These are phyloP conservation scores for Nicotiana knightiana DNA, from an alignment of 257 asterid genomes.

Conservation along the genomic window DNA sequence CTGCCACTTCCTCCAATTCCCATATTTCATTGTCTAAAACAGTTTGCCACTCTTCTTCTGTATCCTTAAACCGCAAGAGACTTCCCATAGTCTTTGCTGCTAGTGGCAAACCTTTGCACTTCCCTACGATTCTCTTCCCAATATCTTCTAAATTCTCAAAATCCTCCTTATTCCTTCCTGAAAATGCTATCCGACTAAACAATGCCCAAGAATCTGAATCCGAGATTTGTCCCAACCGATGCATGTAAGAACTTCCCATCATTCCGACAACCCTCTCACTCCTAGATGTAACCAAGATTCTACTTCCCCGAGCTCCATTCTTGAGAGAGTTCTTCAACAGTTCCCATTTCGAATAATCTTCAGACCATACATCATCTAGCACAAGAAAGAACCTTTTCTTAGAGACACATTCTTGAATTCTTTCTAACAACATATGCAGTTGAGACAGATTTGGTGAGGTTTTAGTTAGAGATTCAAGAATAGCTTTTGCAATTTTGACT, in stretches of 20 bases:
- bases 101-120: slow-evolving; percentile 44
- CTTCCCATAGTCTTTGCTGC: slow-evolving; percentile 36
- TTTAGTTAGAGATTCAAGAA: slow-evolving; percentile 18
- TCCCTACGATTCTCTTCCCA: slow-evolving; percentile 26
- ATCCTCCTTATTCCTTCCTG: slow-evolving; percentile 9
- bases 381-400: slow-evolving; percentile 25
- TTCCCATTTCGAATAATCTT: slow-evolving; percentile 16
- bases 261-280: slow-evolving; percentile 19
- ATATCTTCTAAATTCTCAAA: slow-evolving; percentile 1
- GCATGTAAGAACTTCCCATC: slow-evolving; percentile 21
- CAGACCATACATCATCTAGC: slow-evolving; percentile 31
- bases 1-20: slow-evolving; percentile 17
- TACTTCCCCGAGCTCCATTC: slow-evolving; percentile 22
- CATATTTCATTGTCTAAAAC: slow-evolving; percentile 21
- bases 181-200: slow-evolving; percentile 22
- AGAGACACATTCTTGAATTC: background rate
- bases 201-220: slow-evolving; percentile 29
- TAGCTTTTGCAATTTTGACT: slow-evolving; percentile 28
- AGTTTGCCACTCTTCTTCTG: slow-evolving; percentile 28
- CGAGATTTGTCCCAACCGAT: slow-evolving; percentile 11
- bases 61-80: slow-evolving; percentile 20
- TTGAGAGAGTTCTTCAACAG: slow-evolving; percentile 16
- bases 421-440: slow-evolving; percentile 11
- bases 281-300: slow-evolving; percentile 34
- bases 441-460: slow-evolving; percentile 9